phyloP scores from a whole-genome alignment of 2,329 filamentous ascomycete species.

The Aspergillus caelatus region DNA sequence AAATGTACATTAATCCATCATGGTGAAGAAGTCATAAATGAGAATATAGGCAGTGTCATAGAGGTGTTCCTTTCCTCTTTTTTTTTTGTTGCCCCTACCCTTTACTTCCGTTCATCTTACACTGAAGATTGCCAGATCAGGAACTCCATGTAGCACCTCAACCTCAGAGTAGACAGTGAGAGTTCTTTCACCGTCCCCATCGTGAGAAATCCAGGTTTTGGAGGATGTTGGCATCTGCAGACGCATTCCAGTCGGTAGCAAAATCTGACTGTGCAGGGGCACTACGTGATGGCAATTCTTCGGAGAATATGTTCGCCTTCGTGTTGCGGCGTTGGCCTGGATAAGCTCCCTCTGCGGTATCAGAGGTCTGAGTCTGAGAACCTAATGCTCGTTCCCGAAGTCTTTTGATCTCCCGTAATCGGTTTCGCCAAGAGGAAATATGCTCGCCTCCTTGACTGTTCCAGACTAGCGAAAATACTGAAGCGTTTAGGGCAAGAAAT shows the following conservation, averaged over 20 bases:
- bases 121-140: background rate
- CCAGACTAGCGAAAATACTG: conserved; percentile 93
- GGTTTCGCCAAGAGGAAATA: conserved; percentile 84
- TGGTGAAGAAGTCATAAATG: conserved; percentile 7
- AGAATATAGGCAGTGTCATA: conserved; percentile 1
- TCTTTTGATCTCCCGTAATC: conserved; percentile 80
- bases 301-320: conserved; percentile 40
- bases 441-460: conserved; percentile 73
- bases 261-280: conserved; percentile 37
- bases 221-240: conserved; percentile 40
- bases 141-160: background rate
- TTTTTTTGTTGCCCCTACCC: background rate
- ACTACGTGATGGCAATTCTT: conserved; percentile 36
- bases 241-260: conserved; percentile 41
- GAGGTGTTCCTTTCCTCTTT: background rate
- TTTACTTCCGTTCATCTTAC: background rate
- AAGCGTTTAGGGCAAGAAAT: conserved; percentile 87
- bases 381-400: conserved; percentile 64
- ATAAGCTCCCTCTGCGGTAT: conserved; percentile 36
- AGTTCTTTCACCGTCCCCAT: conserved; percentile 38
- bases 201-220: conserved; percentile 48
- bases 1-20: conserved; percentile 20
- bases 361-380: conserved; percentile 32
- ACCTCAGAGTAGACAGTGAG: background rate
- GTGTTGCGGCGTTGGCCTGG: conserved; percentile 39